These are phyloP conservation scores for Exophiala sideris DNA, from an alignment of 2,329 filamentous ascomycete genomes.

Conservation along the genomic window DNA sequence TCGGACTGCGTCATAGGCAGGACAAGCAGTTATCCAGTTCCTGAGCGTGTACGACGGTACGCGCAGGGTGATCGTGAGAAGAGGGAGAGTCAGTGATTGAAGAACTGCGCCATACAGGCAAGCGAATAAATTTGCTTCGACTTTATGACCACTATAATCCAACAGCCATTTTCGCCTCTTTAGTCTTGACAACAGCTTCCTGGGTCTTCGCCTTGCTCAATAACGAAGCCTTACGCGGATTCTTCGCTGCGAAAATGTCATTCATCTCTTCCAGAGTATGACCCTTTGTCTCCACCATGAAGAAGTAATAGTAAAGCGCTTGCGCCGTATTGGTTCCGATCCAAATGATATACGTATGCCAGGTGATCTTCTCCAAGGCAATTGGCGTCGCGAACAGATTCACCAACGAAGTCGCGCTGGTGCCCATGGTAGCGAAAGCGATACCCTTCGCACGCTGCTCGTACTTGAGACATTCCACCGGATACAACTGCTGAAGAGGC, in stretches of 20 bases:
- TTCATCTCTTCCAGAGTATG: slow-evolving; percentile 28
- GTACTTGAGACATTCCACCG: slow-evolving; percentile 51
- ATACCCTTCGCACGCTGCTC: slow-evolving; percentile 55
- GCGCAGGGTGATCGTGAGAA: too few species aligned
- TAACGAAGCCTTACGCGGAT: slow-evolving; percentile 29
- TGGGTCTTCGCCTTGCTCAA: too few species aligned
- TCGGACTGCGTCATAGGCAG: too few species aligned
- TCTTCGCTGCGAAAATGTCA: slow-evolving; percentile 49
- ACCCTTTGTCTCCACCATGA: slow-evolving; percentile 24
- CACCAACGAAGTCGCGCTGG: slow-evolving; percentile 43
- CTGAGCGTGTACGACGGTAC: too few species aligned
- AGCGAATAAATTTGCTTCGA: too few species aligned
- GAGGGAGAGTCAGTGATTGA: too few species aligned
- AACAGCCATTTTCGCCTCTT: too few species aligned
- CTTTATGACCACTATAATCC: too few species aligned
- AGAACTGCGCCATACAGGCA: too few species aligned
- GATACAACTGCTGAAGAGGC: slow-evolving; percentile 48
- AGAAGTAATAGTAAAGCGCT: slow-evolving; percentile 19
- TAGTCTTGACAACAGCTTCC: too few species aligned
- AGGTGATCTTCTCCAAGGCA: slow-evolving; percentile 48
- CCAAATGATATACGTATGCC: slow-evolving; percentile 53
- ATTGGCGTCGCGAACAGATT: slow-evolving; percentile 50
- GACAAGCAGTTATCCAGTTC: too few species aligned
- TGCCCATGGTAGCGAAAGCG: slow-evolving; percentile 46
- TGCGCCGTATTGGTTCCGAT: slow-evolving; percentile 17